These are phyloP conservation scores for Camelina neglecta DNA, from an alignment of 345 rosid species.

Conservation along the genomic window DNA sequence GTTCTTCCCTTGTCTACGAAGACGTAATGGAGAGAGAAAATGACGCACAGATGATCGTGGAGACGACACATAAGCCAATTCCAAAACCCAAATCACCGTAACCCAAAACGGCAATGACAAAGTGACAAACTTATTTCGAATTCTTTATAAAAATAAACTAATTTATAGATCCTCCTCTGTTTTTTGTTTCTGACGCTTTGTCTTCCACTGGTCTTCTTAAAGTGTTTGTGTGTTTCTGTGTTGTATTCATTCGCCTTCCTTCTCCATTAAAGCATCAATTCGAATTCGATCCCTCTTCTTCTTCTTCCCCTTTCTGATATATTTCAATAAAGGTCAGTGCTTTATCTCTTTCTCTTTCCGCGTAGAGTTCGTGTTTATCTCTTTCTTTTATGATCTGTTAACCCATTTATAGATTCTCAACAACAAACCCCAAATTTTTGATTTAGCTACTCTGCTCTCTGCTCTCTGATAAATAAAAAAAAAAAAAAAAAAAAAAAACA, in stretches of 20 bases:
- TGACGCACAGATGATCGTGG: conserved; percentile 14
- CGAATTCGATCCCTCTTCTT: conserved; percentile 3
- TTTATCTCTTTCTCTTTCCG: conserved; percentile 28
- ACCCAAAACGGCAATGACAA: conserved; percentile 35
- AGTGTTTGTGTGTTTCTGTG: conserved; percentile 20
- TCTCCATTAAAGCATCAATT: conserved; percentile 11
- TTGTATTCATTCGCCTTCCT: conserved; percentile 21
- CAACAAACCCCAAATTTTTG: conserved; percentile 2
- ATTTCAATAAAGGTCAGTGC: conserved; percentile 29
- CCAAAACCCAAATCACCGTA: neutral
- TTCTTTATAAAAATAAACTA: conserved; percentile 9
- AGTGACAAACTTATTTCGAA: conserved; percentile 21
- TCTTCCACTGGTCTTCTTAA: conserved; percentile 12
- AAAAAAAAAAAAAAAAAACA: neutral
- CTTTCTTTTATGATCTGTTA: conserved; percentile 25
- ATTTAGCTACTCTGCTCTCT: neutral
- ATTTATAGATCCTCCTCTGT: conserved; percentile 3
- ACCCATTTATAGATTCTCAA: conserved; percentile 29
- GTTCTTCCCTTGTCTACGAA: neutral
- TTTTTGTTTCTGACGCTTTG: conserved; percentile 29
- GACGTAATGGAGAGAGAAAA: conserved; percentile 30
- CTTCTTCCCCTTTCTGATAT: conserved; percentile 4
- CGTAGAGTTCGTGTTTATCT: conserved; percentile 44
- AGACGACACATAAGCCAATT: conserved; percentile 35
- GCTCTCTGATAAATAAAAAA: neutral